Percentiles rank a stretch among this genome's conserved stretches.
Evolutionary conservation across 1,139 yeast genomes (phyloP).

Genomic region (Suhomyces ambrosiae): DNA sequence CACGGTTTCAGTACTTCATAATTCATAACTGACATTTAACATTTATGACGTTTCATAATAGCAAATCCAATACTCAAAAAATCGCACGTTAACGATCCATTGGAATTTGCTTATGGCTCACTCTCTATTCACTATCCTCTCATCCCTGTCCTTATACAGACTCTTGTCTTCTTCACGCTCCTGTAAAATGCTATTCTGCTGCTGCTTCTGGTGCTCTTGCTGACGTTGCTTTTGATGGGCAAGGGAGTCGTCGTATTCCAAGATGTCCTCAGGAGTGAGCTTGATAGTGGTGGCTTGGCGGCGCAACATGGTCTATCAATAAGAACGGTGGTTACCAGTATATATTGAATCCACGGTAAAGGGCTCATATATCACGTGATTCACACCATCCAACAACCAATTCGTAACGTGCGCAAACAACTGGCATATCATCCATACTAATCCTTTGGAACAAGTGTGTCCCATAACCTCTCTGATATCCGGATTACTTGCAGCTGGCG

Average conservation of each 20-base stretch:
- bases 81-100: background rate
- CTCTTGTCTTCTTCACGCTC: conserved; percentile 7
- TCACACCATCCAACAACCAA: background rate
- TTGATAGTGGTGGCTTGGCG: conserved; percentile 65
- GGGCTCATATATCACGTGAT: conserved; percentile 1
- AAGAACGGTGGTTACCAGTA: background rate
- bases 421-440: too few species aligned
- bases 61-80: too few species aligned
- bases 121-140: conserved; percentile 7
- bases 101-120: background rate
- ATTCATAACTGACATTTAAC: too few species aligned
- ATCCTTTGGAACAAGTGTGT: too few species aligned
- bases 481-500: too few species aligned
- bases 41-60: too few species aligned
- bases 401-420: too few species aligned
- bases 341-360: too few species aligned
- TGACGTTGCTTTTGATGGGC: conserved; percentile 10
- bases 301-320: conserved; percentile 48
- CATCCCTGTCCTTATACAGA: conserved; percentile 5
- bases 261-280: conserved; percentile 66
- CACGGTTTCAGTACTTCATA: too few species aligned
- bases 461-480: too few species aligned
- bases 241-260: conserved; percentile 55
- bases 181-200: conserved; percentile 7
- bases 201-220: conserved; percentile 9